These are phyloP conservation scores for Neonectria sp. DNA, from an alignment of 2,329 filamentous ascomycete genomes.

Conservation along the genomic window DNA sequence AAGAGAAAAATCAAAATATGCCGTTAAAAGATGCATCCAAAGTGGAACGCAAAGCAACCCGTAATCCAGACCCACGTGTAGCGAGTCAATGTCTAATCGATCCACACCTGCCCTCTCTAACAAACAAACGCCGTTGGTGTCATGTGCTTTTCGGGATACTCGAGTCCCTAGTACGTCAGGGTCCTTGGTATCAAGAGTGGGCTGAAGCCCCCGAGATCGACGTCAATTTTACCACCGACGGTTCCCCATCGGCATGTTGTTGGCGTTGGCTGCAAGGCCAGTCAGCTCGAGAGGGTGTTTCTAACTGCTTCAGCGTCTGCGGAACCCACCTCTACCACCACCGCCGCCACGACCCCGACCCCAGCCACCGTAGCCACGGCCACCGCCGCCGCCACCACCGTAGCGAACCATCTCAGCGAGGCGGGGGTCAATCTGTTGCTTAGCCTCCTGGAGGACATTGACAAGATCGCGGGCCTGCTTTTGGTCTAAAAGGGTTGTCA, in stretches of 20 bases:
- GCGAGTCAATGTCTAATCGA: conserved; percentile 48
- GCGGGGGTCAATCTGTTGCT: conserved; percentile 97
- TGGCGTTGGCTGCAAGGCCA: conserved; percentile 61
- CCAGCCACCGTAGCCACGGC: conserved; percentile 81
- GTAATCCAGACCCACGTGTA: conserved; percentile 43
- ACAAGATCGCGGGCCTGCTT: conserved; percentile 98
- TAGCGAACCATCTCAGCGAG: conserved; percentile 97
- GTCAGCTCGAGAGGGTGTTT: conserved; percentile 55
- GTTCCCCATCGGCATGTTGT: conserved; percentile 65
- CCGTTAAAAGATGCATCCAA: conserved; percentile 38
- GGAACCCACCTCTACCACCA: conserved; percentile 65
- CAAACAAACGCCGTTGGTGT: conserved; percentile 50
- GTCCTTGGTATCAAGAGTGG: conserved; percentile 32
- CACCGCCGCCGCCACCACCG: conserved; percentile 83
- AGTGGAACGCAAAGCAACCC: conserved; percentile 44
- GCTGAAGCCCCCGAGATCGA: conserved; percentile 31
- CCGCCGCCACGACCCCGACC: conserved; percentile 75
- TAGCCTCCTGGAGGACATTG: conserved; percentile 92
- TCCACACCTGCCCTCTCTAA: conserved; percentile 48
- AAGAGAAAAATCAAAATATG: conserved; percentile 34
- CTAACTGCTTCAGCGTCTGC: conserved; percentile 51
- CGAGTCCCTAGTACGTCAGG: conserved; percentile 35
- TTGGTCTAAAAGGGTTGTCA: conserved; percentile 73
- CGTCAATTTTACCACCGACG: conserved; percentile 64
- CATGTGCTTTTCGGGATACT: conserved; percentile 46